Base-by-base conservation (phyloP, 257 asterid genomes). In the Sherardia arvensis region DNA sequence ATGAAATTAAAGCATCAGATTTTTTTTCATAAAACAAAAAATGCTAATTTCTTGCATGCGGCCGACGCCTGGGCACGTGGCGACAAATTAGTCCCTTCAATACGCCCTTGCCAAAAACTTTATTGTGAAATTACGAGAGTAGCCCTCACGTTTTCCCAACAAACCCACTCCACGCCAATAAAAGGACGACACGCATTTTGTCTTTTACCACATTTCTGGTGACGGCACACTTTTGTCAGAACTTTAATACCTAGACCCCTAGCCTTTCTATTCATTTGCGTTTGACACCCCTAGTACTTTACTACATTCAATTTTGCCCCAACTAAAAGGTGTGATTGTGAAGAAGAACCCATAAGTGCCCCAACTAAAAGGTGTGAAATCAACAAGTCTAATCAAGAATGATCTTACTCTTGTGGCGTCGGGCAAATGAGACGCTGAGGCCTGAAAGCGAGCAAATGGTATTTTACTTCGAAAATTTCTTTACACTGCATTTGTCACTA, bases 1-100 rank as follows among this genome's bases (percentile, higher is more conserved):
- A 51, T 5, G 9, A 40, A 36, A n/a, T 38, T 33, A 61, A 53
- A 66, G n/a, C n/a, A n/a, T n/a, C n/a, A n/a, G n/a, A n/a, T n/a
- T n/a, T n/a, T n/a, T n/a, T n/a, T n/a, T n/a, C n/a, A n/a, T n/a
- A n/a, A n/a, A n/a, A n/a, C n/a, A 34, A 64, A 70, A 64, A 59
- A 0, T 9, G 28, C 53, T 49, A 18, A 5, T 49, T 56, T 58
- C 69, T 66, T 47, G 71, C 72, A 67, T 70, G 77, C 72, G 74
- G 74, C 72, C 69, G 67, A 70, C 74, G 76, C 71, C 64, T 67
- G 59, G 53, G 59, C 74, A 70, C 76, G 77, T 70, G 74, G 65
- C 72, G 67, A 55, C 74, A 63, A 29, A 57, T 18, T 48, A 55
- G 64, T 51, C 69, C 21, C 53, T 54, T 70, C 71, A n/a, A n/a